A percentile compares a stretch with the other conserved stretches of the same genome.
Conservation (phyloP, 2,329 filamentous ascomycete species). For the Torrubiellomyces zombiae region DNA sequence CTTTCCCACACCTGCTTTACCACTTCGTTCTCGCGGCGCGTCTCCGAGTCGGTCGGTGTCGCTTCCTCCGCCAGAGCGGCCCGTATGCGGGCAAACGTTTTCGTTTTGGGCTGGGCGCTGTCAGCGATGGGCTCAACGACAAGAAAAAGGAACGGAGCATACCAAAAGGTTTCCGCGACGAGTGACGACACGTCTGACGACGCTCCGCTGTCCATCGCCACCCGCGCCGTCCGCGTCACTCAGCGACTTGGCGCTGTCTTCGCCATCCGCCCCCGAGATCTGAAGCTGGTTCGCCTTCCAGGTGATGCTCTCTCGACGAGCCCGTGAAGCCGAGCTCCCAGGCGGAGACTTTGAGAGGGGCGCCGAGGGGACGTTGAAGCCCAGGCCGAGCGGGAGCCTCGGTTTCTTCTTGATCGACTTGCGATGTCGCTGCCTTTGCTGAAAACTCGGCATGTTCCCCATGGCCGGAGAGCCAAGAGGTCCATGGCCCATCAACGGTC, state of each 20-base stretch:
- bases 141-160: constrained; percentile 18
- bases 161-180: constrained; percentile 78
- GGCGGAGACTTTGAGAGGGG: constrained; percentile 61
- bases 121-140: too few relatives aligned
- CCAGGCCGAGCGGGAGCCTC: constrained; percentile 30
- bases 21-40: constrained; percentile 82
- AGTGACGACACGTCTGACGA: constrained; percentile 70
- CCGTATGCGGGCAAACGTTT: constrained; percentile 83
- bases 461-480: constrained; percentile 56
- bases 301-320: constrained; percentile 74
- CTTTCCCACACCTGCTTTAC: constrained; percentile 89
- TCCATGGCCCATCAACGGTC: constrained; percentile 30
- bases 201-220: constrained; percentile 48
- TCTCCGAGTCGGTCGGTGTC: constrained; percentile 74
- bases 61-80: constrained; percentile 80
- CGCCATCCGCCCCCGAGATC: constrained; percentile 52
- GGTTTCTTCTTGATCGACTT: constrained; percentile 44
- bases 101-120: constrained; percentile 65
- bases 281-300: constrained; percentile 80
- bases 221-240: constrained; percentile 33
- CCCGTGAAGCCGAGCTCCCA: constrained; percentile 25
- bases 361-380: constrained; percentile 27
- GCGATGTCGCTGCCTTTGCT: constrained; percentile 58
- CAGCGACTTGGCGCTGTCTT: constrained; percentile 55
- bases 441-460: constrained; percentile 67